Evolutionary conservation across 1,284 basidiomycete species (phyloP).

Genomic region (Apiotrichum gamsii): DNA sequence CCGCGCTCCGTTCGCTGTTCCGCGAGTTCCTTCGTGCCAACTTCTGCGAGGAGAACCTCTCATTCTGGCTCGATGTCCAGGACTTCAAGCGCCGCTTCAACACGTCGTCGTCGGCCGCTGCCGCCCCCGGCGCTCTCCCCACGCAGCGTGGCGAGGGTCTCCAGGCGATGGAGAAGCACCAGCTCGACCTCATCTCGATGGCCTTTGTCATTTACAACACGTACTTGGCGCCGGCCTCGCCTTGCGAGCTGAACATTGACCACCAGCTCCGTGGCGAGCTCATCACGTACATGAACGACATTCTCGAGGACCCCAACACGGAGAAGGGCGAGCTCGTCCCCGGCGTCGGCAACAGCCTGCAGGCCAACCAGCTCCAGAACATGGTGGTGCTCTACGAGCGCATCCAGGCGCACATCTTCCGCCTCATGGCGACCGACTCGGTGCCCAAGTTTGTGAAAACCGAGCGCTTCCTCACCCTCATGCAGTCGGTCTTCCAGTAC

Average conservation of each 20-base stretch:
- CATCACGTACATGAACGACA: conserved; percentile 83
- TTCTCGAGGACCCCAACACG: conserved; percentile 60
- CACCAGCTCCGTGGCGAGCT: conserved; percentile 92
- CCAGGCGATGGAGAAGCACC: conserved; percentile 92
- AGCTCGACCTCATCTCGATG: conserved; percentile 88
- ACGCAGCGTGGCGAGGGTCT: conserved; percentile 55
- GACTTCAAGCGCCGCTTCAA: conserved; percentile 95
- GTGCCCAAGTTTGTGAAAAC: conserved; percentile 62
- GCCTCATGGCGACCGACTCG: conserved; percentile 95
- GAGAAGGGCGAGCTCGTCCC: conserved; percentile 67
- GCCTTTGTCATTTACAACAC: conserved; percentile 78
- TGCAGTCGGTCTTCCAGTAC: conserved; percentile 31
- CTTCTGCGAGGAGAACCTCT: conserved; percentile 97
- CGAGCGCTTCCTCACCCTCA: conserved; percentile 27
- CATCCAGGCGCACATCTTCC: conserved; percentile 94
- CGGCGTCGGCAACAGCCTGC: conserved; percentile 57
- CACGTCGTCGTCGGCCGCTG: conserved; percentile 85
- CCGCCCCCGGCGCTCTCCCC: conserved; percentile 52
- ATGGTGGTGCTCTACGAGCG: conserved; percentile 91
- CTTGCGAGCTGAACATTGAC: conserved; percentile 96
- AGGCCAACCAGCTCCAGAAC: conserved; percentile 88
- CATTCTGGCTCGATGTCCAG: conserved; percentile 94
- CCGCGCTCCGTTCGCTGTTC: conserved; percentile 80
- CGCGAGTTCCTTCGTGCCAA: conserved; percentile 88
- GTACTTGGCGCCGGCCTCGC: conserved; percentile 90